These are phyloP conservation scores for Eucalyptus shirleyi DNA, from an alignment of 345 rosid genomes.

Conservation along the genomic window DNA sequence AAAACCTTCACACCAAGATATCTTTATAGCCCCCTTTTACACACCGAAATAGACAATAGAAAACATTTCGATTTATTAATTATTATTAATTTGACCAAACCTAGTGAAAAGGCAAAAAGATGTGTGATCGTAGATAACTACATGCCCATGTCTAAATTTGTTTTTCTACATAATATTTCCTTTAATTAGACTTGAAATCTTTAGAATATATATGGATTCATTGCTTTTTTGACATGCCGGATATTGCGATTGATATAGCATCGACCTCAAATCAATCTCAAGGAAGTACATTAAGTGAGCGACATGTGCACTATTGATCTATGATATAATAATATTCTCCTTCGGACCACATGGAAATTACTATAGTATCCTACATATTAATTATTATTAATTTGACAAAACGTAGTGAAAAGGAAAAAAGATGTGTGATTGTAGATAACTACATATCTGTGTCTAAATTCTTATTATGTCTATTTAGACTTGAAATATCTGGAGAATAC, in stretches of 20 bases:
- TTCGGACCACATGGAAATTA: fast-evolving
- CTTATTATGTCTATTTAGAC: neutral
- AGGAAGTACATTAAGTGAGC: too few relatives aligned
- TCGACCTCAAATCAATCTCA: too few relatives aligned
- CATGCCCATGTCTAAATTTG: neutral
- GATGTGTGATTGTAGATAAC: neutral
- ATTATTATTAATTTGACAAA: neutral
- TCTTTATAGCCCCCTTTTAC: neutral
- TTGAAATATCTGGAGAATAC: neutral
- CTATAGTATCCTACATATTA: neutral
- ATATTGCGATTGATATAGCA: too few relatives aligned
- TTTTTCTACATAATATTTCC: too few relatives aligned
- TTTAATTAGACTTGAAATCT: too few relatives aligned
- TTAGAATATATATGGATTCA: too few relatives aligned
- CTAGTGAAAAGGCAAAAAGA: neutral
- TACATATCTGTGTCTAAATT: neutral
- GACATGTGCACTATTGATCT: too few relatives aligned
- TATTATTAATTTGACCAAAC: neutral
- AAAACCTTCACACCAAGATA: neutral
- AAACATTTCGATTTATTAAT: neutral
- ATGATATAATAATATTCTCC: too few relatives aligned
- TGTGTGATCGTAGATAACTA: neutral
- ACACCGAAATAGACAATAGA: neutral
- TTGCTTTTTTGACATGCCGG: too few relatives aligned
- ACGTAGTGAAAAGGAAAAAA: neutral